Base-by-base conservation (phyloP, 495 filamentous ascomycete species). In the Penicillium tannophilum region DNA sequence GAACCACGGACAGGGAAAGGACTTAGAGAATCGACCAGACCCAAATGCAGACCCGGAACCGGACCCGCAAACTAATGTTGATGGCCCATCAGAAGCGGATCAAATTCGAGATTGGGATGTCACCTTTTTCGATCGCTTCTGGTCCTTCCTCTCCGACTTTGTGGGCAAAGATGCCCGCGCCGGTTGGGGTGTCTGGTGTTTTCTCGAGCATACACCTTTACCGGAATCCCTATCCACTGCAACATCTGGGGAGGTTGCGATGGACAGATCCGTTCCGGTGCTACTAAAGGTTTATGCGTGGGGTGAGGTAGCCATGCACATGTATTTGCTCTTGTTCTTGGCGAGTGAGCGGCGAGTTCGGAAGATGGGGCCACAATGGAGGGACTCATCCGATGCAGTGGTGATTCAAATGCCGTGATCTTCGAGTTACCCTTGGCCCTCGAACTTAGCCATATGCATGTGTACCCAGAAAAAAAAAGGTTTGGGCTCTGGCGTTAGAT, bases 111-210 rank as follows among this genome's bases (percentile, higher is more conserved):
- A 7, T 24, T 79, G 76, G 76, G 52, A 59, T 8, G 49, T 43
- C 10, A 1, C 67, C 1, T 51, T 72, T 23, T 77, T 80, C 54
- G 28, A 48, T 6, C 72, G 81, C 9, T 83, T 85, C 52, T 92
- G 89, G 90, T 59, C 68, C 2, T 90, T 83, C 52, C 67, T 93
- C 4, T 71, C 68, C 0, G 79, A 83, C 4, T 87, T 86, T 59
- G 63, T 92, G 10, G 74, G 73, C 2, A 63, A 53, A n/a, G 76
- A 77, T 17, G 86, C 82, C 0, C 63, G 75, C 19, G 87, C 86
- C 0, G 90, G 89, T 0, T 91, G 89, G 88, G 88, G 88, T 0
- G 79, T 89, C 1, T 82, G 80, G 78, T 83, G 79, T 63, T 67
- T 78, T 20, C 61, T 76, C 1, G 72, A 80, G 17, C 26, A 45